Base-by-base conservation (phyloP, 345 rosid species). In the Corymbia maculata region DNA sequence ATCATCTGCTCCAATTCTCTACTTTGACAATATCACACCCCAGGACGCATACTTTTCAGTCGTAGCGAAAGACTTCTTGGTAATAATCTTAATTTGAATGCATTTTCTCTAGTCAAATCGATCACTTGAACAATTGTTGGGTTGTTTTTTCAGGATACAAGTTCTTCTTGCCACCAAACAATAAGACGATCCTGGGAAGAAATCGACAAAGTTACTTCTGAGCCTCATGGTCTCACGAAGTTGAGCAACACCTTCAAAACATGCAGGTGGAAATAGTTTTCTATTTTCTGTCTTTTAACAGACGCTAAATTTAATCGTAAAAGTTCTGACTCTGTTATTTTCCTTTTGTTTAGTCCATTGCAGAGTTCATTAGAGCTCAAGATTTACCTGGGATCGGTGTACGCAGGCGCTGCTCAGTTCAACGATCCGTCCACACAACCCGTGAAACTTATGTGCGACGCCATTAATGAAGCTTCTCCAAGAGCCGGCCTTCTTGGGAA, bases 1-100 rank as follows among this genome's bases (percentile, higher is more conserved):
- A 61, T 95, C 98, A 52, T 96, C 97, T 13, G 94, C 97, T 45
- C 97, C 98, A 8, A 89, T 95, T 88, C 86, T 95, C 70, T 94
- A 93, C 87, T 96, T 95, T 47, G 95, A 93, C 90, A 88, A 93
- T 85, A 92, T 93, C 4, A 93, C 94, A 7, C 4, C 70, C 36
- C 17, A 64, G 36, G 70, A n/a, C 5, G 70, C 70, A 64, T 64
- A 6, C 36, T 64, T 1, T n/a, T 64, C 70, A 7, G 70, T 64
- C 8, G 70, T 64, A n/a, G 36, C 70, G 28, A 64, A 64, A n/a
- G 36, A 13, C 0, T 64, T 64, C n/a, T 64, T 64, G 70, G 17
- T 64, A n/a, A 13, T 64, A n/a, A 13, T 64, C 36, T 64, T 1
- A 64, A 64, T 64, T 64, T n/a, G 17, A 64, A 28, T 64, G 36